phyloP scores from a whole-genome alignment of 1,284 basidiomycete genomes.

The Boletus calvinii region DNA sequence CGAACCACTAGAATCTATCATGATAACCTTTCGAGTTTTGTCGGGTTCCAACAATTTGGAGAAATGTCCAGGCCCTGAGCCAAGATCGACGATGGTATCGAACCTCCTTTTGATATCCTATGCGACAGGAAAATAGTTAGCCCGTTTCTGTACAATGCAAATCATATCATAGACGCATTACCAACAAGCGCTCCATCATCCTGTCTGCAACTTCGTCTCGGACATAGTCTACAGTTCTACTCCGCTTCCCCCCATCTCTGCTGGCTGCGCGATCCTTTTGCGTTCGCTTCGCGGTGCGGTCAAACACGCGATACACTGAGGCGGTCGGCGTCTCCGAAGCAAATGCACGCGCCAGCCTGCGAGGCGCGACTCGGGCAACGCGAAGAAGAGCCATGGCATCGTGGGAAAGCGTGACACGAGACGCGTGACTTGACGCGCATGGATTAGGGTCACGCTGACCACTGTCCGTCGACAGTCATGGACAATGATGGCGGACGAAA shows the following conservation, averaged over 20 bases:
- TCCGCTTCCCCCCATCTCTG: conserved; percentile 56
- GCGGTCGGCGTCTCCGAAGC: conserved; percentile 43
- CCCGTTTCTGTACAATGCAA: background rate
- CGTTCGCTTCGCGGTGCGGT: conserved; percentile 76
- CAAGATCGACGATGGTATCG: conserved; percentile 80
- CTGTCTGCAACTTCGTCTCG: conserved; percentile 88
- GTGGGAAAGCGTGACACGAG: conserved; percentile 20
- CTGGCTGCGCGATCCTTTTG: conserved; percentile 80
- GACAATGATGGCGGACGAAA: conserved; percentile 11
- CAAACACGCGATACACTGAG: conserved; percentile 82
- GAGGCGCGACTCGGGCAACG: background rate
- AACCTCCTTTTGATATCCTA: conserved; percentile 93
- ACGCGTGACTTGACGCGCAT: conserved; percentile 21
- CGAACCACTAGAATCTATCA: conserved; percentile 88
- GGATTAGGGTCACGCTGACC: conserved; percentile 1
- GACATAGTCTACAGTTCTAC: conserved; percentile 88
- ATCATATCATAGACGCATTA: conserved; percentile 25
- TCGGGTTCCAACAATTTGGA: conserved; percentile 78
- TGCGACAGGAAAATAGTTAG: conserved; percentile 8
- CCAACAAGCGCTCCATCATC: conserved; percentile 87
- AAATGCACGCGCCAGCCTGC: conserved; percentile 32
- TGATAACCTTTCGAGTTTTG: conserved; percentile 73
- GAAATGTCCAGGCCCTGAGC: conserved; percentile 94
- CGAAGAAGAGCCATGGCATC: conserved; percentile 20
- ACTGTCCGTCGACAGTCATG: conserved; percentile 15